Evolutionary conservation across 441 rosid genomes (phyloP), one percentile per base, ranked within the genome.

Genomic region (Raphanus hybrid): DNA sequence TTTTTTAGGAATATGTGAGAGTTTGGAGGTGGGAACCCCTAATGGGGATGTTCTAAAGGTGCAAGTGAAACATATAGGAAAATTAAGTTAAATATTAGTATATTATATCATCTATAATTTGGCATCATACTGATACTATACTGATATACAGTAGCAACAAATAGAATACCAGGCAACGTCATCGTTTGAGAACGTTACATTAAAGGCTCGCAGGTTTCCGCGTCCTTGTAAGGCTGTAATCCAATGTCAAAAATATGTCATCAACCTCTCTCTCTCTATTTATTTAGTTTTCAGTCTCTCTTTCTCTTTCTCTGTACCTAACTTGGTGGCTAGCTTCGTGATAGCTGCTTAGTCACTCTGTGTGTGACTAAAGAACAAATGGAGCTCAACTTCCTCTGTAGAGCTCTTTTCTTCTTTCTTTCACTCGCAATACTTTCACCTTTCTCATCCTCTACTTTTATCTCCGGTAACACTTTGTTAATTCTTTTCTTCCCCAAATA

Each of bases 371-470:
- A 74, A 58, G 8, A 64, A 45, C 23, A 70, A 80, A 80, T 80
- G 82, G 79, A 75, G 55, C 70, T 80, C 71, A 79, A 35, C 26
- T 55, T 74, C 23, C 72, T 80, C 66, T 75, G 73, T 50, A 75
- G 73, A 75, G 26, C 73, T 70, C 66, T 75, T 4, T 64, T 70
- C 64, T 71, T 66, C 54, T 16, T 52, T 61, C 61, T 75, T 35
- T 20, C 70, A 3, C 69, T 74, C 50, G 16, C 79, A 11, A 0
- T 75, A 4, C 11, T 58, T 16, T 70, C 79, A 1, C 65, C 74
- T 52, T 60, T 59, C 23, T 70, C 82, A 3, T 75, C 80, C 32
- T 75, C 82, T 27, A 75, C 70, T 52, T 52, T 66, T 64, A 75
- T 75, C 73, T 70, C 82, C 61, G 82, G 82, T 70, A 52, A 9